Conservation (phyloP, 2,329 filamentous ascomycete species). For the Trichoderma hamatum region DNA sequence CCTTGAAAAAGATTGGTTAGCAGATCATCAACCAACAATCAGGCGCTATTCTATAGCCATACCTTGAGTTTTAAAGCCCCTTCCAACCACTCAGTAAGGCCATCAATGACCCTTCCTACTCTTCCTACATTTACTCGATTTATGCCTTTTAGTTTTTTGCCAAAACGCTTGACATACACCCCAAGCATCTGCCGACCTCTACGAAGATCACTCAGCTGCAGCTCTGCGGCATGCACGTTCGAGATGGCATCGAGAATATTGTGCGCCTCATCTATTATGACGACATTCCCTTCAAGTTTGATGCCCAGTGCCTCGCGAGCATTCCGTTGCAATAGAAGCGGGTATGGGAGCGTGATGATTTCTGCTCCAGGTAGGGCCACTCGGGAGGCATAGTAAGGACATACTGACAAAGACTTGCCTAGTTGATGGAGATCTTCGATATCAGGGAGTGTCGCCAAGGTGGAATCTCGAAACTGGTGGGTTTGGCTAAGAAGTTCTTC, state of each 20-base stretch:
- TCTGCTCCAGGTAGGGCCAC: slow-evolving; percentile 80
- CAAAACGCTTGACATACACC: slow-evolving; percentile 83
- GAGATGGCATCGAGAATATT: slow-evolving; percentile 96
- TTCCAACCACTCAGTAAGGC: slow-evolving; percentile 70
- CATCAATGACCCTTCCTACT: slow-evolving; percentile 79
- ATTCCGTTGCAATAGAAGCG: slow-evolving; percentile 81
- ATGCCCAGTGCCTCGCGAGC: slow-evolving; percentile 87
- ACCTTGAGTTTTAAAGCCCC: slow-evolving; percentile 54
- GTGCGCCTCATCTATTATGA: slow-evolving; percentile 97
- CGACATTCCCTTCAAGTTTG: slow-evolving; percentile 81
- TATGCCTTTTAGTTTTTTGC: slow-evolving; percentile 83
- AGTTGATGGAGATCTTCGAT: slow-evolving; percentile 87
- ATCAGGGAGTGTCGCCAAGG: slow-evolving; percentile 82
- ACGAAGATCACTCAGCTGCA: slow-evolving; percentile 73
- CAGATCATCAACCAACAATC: background rate
- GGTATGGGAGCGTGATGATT: slow-evolving; percentile 91
- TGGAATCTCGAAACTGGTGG: slow-evolving; percentile 81
- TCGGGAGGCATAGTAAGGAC: slow-evolving; percentile 95
- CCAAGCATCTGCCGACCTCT: slow-evolving; percentile 75
- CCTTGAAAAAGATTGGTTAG: slow-evolving; percentile 29
- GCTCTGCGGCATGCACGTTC: slow-evolving; percentile 78
- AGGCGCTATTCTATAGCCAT: slow-evolving; percentile 15
- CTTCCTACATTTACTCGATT: slow-evolving; percentile 92
- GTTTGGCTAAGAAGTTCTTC: slow-evolving; percentile 73
- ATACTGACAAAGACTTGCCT: slow-evolving; percentile 78